Percentiles rank a stretch among this genome's conserved stretches.
Conservation (phyloP, 1,139 yeast species). For the Blastobotrys proliferans region DNA sequence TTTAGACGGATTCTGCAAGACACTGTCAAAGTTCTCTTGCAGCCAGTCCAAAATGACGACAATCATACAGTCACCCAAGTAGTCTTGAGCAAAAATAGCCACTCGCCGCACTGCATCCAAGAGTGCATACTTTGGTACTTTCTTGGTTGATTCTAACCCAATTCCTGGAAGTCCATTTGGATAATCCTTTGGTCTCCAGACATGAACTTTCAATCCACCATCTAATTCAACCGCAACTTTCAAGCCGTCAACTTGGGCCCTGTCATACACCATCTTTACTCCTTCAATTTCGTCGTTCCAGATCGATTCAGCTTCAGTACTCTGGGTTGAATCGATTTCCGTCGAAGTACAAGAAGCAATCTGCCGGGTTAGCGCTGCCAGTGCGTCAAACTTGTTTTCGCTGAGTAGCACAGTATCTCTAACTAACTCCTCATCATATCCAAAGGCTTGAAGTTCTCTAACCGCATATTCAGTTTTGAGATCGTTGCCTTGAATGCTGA, state of each 20-base stretch:
- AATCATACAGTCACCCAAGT: constrained; percentile 67
- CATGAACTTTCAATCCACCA: not conserved
- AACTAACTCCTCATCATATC: constrained; percentile 65
- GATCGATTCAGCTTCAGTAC: not conserved
- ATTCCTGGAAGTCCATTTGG: constrained; percentile 13
- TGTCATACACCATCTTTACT: constrained; percentile 5
- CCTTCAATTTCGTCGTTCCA: constrained; percentile 12
- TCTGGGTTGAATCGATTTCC: not conserved
- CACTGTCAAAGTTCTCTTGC: constrained; percentile 52
- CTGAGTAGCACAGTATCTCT: constrained; percentile 46
- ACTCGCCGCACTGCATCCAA: constrained; percentile 53
- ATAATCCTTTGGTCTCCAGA: constrained; percentile 10
- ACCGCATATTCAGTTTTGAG: constrained; percentile 46
- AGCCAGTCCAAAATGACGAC: constrained; percentile 71
- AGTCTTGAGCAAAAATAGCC: constrained; percentile 37
- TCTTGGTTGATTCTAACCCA: constrained; percentile 11
- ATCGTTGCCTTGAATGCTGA: constrained; percentile 37
- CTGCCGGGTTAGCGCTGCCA: constrained; percentile 24
- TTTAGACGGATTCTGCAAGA: constrained; percentile 73
- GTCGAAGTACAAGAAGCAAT: constrained; percentile 30
- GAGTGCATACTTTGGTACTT: constrained; percentile 70
- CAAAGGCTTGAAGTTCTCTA: constrained; percentile 58
- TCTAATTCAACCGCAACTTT: constrained; percentile 35
- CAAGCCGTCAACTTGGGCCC: not conserved
- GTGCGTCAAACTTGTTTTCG: constrained; percentile 14